Conservation (phyloP, 148 eudicot species). For the Rhododendron vialii region DNA sequence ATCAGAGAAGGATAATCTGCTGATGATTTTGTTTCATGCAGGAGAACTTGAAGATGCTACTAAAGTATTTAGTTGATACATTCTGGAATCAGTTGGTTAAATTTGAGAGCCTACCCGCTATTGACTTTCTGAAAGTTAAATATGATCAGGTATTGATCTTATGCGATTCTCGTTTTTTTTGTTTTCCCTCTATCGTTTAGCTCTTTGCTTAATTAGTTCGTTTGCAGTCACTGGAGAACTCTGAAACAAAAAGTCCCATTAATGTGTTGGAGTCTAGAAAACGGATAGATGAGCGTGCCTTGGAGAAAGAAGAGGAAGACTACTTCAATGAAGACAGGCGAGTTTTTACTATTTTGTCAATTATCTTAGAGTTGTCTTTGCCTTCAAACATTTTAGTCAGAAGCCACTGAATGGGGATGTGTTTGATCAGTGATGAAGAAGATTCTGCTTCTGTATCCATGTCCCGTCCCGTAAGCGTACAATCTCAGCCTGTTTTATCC, state of each 20-base stretch:
- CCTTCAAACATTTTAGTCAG: not conserved
- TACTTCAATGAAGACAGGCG: conserved; percentile 96
- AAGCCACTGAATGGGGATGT: conserved; percentile 7
- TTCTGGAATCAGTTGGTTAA: conserved; percentile 83
- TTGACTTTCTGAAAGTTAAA: conserved; percentile 65
- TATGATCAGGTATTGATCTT: conserved; percentile 74
- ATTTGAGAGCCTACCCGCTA: conserved; percentile 50
- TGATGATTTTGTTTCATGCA: conserved; percentile 27
- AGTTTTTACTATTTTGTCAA: not conserved
- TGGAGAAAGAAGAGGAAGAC: conserved; percentile 98
- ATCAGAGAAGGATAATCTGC: not conserved
- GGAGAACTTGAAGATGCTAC: conserved; percentile 73
- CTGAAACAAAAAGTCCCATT: conserved; percentile 38
- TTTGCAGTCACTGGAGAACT: conserved; percentile 66
- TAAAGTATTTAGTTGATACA: conserved; percentile 73
- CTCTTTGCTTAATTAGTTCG: conserved; percentile 17
- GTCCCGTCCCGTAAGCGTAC: conserved; percentile 29
- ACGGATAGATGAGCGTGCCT: conserved; percentile 76
- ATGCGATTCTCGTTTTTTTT: not conserved
- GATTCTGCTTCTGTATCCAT: conserved; percentile 75
- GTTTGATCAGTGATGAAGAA: conserved; percentile 77
- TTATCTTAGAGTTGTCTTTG: not conserved
- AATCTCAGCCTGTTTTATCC: conserved; percentile 38
- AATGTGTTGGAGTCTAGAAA: conserved; percentile 57
- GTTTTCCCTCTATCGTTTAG: not conserved